Evolutionary conservation across 2,329 filamentous ascomycete genomes (phyloP), one percentile per base, ranked within the genome.

Genomic region (Colletotrichum orbiculare): DNA sequence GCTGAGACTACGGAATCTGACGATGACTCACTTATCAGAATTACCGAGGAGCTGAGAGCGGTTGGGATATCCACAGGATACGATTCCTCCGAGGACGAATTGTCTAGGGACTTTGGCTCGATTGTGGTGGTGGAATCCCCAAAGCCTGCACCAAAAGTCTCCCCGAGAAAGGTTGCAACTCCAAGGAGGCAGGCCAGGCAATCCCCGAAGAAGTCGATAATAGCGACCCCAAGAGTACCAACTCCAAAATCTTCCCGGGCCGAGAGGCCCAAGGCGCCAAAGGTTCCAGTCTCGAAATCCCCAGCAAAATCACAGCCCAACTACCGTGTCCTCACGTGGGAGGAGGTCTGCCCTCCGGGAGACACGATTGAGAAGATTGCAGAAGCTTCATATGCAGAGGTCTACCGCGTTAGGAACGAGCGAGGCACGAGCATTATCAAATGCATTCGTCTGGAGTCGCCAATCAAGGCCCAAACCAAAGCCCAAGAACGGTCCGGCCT

Each of bases 301-400:
- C 37, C 43, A 6, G 41, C 53, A 34, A 17, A 45, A 15, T 45
- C 54, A 3, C 72, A 74, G 46, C 56, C 68, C 6, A 67, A 70
- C 8, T 74, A 86, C 13, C 79, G 82, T 4, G 70, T 81, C 6
- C 74, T 88, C 45, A 79, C 80, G 1, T 90, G 88, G 87, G 75
- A 81, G 37, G 86, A 89, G 56, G 79, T 90, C 37, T 87, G 87
- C 53, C 83, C 84, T 0, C 75, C 79, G 0, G 81, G 79, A 13
- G 83, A 85, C 70, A 74, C 75, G 41, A 86, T 90, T 53, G 80
- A 82, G 47, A 90, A 90, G 75, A 90, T 90, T 54, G 87, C 88
- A 9, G 88, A 90, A 72, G 87, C 88, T 6, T 90, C 88, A 2
- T 90, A 86, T 69, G 87, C 88, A 6, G 88, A 90, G 72, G 87